These are phyloP conservation scores for Sporothrix dimorphospora DNA, from an alignment of 2,329 filamentous ascomycete genomes.

Conservation along the genomic window DNA sequence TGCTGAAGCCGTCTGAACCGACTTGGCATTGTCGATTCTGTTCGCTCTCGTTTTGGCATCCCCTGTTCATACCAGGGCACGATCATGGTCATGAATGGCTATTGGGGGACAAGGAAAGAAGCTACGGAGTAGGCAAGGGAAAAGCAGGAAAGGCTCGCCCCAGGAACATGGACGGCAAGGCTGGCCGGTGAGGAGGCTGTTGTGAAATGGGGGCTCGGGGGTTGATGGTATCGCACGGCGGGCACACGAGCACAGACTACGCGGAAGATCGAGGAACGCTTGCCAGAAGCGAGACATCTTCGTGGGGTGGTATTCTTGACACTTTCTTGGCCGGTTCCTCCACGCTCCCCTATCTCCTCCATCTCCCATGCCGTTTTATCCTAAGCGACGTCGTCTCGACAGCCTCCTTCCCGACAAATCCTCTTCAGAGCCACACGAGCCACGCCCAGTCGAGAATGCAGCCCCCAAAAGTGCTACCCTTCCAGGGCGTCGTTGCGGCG, in stretches of 20 bases:
- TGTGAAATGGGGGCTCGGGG: too few relatives aligned
- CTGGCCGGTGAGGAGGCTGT: background rate
- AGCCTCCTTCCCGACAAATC: background rate
- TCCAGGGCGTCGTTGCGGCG: constrained; percentile 4
- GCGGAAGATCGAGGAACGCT: constrained; percentile 19
- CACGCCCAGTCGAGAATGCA: constrained; percentile 1
- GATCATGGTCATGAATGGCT: background rate
- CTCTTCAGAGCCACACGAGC: background rate
- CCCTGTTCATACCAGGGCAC: background rate
- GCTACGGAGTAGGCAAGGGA: background rate
- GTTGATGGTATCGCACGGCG: background rate
- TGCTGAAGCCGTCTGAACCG: constrained; percentile 6
- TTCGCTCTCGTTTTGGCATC: background rate
- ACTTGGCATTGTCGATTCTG: constrained; percentile 10
- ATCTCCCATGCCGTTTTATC: background rate
- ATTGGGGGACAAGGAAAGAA: background rate
- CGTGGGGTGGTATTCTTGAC: constrained; percentile 9
- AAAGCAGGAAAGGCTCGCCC: background rate
- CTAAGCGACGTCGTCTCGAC: background rate
- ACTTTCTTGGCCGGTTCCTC: background rate
- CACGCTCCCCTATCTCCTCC: background rate
- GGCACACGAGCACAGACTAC: background rate
- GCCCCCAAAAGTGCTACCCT: background rate
- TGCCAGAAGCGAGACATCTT: background rate
- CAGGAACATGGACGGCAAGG: background rate